Conservation (phyloP, 208 protist species). For the Trypanosoma conorhini region DNA sequence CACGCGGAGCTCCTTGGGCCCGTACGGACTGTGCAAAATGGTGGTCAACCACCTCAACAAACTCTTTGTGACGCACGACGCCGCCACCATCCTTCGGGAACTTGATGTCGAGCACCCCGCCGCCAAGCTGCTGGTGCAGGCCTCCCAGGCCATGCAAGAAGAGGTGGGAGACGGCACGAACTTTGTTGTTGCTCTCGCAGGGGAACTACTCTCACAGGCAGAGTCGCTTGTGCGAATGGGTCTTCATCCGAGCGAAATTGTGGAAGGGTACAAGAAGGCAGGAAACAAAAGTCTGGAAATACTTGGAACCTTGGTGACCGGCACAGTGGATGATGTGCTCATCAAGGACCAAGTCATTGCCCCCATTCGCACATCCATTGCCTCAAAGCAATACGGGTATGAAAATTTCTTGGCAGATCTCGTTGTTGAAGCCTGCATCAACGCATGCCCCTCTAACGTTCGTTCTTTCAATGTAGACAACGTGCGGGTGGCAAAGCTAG, state of each 20-base stretch:
- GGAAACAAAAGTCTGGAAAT: conserved; percentile 92
- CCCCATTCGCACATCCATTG: conserved; percentile 85
- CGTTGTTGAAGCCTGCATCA: conserved; percentile 96
- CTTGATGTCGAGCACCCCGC: conserved; percentile 99
- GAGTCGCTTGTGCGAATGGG: conserved; percentile 97
- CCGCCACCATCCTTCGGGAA: conserved; percentile 99
- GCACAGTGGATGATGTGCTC: conserved; percentile 84
- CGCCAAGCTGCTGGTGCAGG: conserved; percentile 99
- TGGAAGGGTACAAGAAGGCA: conserved; percentile 98
- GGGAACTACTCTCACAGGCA: conserved; percentile 98
- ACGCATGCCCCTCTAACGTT: conserved; percentile 96
- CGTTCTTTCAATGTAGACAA: conserved; percentile 99
- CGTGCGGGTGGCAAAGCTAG: conserved; percentile 98
- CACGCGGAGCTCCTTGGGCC: conserved; percentile 98
- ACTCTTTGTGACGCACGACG: conserved; percentile 99
- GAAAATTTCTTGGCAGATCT: conserved; percentile 95
- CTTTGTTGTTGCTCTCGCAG: conserved; percentile 98
- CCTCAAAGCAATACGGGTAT: conserved; percentile 97
- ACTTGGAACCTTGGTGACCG: conserved; percentile 68
- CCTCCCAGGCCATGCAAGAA: conserved; percentile 98
- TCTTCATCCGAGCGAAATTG: conserved; percentile 98
- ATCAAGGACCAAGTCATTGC: conserved; percentile 73
- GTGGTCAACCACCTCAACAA: conserved; percentile 99
- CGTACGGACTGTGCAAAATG: conserved; percentile 99
- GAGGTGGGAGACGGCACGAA: conserved; percentile 99